A percentile compares a stretch with the other conserved stretches of the same genome.
Evolutionary conservation across 331 rosid species (phyloP).

Genomic region (Pyracantha coccinea): DNA sequence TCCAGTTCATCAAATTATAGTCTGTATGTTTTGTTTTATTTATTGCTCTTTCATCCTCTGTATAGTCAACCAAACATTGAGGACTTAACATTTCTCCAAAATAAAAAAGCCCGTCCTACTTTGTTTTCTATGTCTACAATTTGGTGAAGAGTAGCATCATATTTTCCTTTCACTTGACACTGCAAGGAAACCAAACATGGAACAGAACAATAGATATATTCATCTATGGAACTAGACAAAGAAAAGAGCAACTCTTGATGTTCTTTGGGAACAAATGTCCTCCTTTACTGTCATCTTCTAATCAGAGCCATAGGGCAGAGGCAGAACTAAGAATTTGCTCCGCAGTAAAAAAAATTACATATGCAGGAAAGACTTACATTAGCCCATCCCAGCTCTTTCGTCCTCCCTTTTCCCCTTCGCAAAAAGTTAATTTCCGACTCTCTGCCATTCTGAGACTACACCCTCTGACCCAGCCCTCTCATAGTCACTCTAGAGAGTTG

Average conservation of each 20-base stretch:
- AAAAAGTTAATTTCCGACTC: neutral
- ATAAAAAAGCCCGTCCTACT: neutral
- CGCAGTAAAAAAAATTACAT: neutral
- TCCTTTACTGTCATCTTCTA: neutral
- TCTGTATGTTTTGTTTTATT: neutral
- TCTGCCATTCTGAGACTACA: neutral
- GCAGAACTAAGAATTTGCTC: neutral
- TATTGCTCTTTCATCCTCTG: neutral
- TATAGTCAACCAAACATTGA: neutral
- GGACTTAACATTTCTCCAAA: neutral
- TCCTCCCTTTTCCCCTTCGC: neutral
- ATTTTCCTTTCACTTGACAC: neutral
- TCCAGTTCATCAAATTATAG: neutral
- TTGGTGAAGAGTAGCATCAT: neutral
- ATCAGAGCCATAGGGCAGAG: neutral
- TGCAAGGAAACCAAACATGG: neutral
- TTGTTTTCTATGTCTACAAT: neutral
- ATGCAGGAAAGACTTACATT: neutral
- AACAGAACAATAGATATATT: neutral
- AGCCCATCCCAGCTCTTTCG: neutral
- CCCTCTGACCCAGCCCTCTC: neutral
- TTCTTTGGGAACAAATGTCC: neutral
- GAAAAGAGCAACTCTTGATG: neutral
- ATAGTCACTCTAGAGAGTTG: neutral
- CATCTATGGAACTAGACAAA: neutral